Base-by-base conservation (phyloP, 2,329 filamentous ascomycete genomes). In the Fusarium miscanthi region DNA sequence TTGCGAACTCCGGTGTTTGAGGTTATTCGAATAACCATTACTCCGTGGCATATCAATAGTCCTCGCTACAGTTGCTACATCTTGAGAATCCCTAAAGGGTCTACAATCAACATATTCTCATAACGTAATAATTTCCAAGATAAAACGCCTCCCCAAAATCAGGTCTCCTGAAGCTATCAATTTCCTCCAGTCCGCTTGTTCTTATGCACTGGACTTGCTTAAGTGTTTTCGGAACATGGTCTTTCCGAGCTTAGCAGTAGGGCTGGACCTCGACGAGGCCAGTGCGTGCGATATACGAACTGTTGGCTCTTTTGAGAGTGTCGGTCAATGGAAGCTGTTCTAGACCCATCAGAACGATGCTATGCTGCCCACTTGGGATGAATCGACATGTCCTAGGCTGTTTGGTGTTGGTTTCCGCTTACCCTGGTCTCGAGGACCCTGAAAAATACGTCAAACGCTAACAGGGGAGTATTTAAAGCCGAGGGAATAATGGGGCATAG, bases 251-350 rank as follows among this genome's bases (percentile, higher is more conserved):
- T 48, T 5, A 19, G 43, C 2, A 30, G 3, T 0, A 2, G 13
- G 25, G 2, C 6, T 3, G 13, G 43, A n/a, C 19, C 3, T 16
- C 0, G 9, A 11, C 0, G 25, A 31, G 27, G 21, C 8, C 27
- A 5, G 46, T 23, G 46, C 46, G 27, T 2, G 10, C 1, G 1
- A 49, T 31, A 13, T 23, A 41, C 51, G 25, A 54, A 2, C 7
- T 10, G 37, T n/a, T 54, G 19, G 8, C 35, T 23, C 8, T 41
- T 40, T 41, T 14, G 2, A 19, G 37, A 17, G 0, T 30, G 5
- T 4, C 1, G 11, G 2, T 3, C 3, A 19, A 19, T 0, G 11
- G 7, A 9, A 3, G 5, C 10, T 4, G 23, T 2, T 31, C 10
- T 54, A 2, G 25, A 41, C 14, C 19, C 23, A 0, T 41, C 0